Base-by-base conservation (phyloP, 1,139 yeast genomes). In the Wickerhamiella infanticola region DNA sequence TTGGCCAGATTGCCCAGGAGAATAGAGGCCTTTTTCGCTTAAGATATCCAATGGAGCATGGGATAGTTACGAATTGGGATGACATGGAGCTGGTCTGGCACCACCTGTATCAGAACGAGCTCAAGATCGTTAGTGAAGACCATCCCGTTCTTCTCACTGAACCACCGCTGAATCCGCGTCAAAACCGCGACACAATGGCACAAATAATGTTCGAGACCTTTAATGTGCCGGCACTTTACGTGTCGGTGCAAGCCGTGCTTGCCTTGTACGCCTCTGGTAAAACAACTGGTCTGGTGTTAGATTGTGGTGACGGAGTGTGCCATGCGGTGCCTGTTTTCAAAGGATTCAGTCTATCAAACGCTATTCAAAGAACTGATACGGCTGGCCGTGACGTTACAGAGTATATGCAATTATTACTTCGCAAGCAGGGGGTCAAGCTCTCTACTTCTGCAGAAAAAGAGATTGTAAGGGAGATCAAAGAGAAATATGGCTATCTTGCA, bases 351-450 rank as follows among this genome's bases (percentile, higher is more conserved):
- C 62, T 88, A 27, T 79, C 88, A 0, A 70, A 79, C 2, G 78
- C 93, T 1, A 76, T 84, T 18, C 75, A 75, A 59, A 65, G 96
- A 48, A 70, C 81, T 55, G 94, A 86, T 58, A 63, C 85, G 29
- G 96, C 94, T 0, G 97, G 97, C 0, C 63, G 94, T 45, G 95
- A 86, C 56, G 73, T 88, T 9, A 84, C 96, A 0, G 81, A 79
- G 47, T 77, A 80, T 47, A 66, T 88, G 48, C 84, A 80, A 50
- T 61, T 74, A 50, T 73, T 81, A 50, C 64, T 88, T 47, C 69
- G 94, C n/a, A 74, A 77, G 52, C 67, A 74, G 3, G 95, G 95
- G 1, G 64, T 77, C 9, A 58, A 69, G 5, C 65, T 85, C 43
- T 70, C 67, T 47, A 74, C 85, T 25, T 77, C 86, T 47, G 77